Conservation (phyloP, 176 grass and related monocot genomes). For the Metroxylon sagu region DNA sequence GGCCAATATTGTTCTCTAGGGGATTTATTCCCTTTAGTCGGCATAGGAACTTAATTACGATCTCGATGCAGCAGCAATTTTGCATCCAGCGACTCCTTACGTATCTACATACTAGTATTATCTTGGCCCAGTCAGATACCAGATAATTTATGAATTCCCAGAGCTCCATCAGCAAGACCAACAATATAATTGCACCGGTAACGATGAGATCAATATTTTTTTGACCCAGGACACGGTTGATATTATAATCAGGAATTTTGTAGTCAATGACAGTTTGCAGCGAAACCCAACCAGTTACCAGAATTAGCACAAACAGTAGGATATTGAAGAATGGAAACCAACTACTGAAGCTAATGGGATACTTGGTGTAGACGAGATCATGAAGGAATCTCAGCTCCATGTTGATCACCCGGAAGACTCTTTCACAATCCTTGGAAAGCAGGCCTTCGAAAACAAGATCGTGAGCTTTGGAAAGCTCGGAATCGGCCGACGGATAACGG, state of each 20-base stretch:
- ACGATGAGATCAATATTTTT: not conserved
- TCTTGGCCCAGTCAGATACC: conserved; percentile 21
- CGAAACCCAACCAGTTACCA: not conserved
- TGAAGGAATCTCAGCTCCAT: conserved; percentile 19
- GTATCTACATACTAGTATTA: conserved; percentile 4
- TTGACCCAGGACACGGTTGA: too few relatives aligned
- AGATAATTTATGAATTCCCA: not conserved
- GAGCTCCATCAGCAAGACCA: not conserved
- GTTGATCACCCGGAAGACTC: conserved; percentile 6
- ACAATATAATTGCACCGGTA: not conserved
- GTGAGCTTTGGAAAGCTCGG: not conserved
- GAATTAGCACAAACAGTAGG: not conserved
- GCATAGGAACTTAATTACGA: not conserved
- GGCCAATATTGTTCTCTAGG: not conserved
- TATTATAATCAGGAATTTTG: too few relatives aligned
- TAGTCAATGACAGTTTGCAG: not conserved
- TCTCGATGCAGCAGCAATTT: not conserved
- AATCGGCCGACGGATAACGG: not conserved
- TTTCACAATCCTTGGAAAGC: not conserved
- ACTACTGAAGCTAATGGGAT: not conserved
- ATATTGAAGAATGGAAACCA: not conserved
- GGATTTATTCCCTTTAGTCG: not conserved
- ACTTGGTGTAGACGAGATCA: conserved; percentile 16
- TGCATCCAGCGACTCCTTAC: not conserved
- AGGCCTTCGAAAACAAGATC: not conserved